Evolutionary conservation across 2,329 filamentous ascomycete genomes (phyloP).

Genomic region (Cercospora zeae-maydis): DNA sequence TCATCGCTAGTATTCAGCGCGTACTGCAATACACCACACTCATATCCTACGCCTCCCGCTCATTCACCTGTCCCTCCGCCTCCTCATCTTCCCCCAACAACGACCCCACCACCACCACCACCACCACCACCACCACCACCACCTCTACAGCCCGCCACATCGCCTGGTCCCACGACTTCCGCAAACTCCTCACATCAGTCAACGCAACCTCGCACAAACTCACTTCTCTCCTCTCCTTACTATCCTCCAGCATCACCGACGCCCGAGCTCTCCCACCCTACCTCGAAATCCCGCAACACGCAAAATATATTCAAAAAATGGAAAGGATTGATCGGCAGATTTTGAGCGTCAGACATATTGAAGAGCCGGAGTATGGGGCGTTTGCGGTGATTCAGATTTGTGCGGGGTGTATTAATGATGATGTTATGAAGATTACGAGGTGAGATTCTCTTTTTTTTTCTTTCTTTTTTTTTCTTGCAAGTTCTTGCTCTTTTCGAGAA

Average conservation of each 20-base stretch:
- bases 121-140: too few relatives aligned
- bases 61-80: constrained; percentile 39
- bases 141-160: constrained; percentile 32
- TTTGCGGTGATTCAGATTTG: constrained; percentile 72
- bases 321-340: constrained; percentile 59
- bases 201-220: constrained; percentile 63
- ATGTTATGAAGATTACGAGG: constrained; percentile 59
- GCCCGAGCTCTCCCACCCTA: constrained; percentile 69
- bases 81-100: too few relatives aligned
- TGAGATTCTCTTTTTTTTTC: constrained; percentile 10
- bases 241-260: constrained; percentile 64
- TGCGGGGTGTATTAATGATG: constrained; percentile 63
- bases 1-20: constrained; percentile 57
- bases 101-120: too few relatives aligned
- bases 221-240: constrained; percentile 63
- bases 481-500: too few relatives aligned
- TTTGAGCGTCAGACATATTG: constrained; percentile 55
- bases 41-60: constrained; percentile 60
- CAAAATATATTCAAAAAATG: constrained; percentile 56
- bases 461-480: too few relatives aligned
- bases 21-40: constrained; percentile 66
- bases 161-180: constrained; percentile 62
- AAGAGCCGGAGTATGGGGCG: constrained; percentile 63
- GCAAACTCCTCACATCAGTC: constrained; percentile 53
- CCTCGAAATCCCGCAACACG: constrained; percentile 59